These are phyloP conservation scores for Adenanthera pavonina DNA, from an alignment of 306 rosid genomes.

Conservation along the genomic window DNA sequence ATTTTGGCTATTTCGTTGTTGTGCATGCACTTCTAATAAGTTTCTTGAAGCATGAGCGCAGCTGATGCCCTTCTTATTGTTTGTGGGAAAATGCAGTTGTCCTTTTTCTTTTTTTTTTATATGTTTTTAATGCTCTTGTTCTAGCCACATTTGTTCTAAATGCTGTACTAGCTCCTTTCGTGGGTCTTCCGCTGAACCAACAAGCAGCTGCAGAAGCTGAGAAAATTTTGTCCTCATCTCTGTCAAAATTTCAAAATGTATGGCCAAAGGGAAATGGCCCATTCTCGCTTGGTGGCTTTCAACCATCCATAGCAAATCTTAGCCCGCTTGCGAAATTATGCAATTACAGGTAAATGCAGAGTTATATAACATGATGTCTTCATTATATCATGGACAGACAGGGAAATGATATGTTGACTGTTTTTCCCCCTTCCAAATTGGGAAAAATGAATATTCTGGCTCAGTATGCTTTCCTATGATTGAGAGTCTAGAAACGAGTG, in stretches of 20 bases:
- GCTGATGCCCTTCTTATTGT: slow-evolving; percentile 19
- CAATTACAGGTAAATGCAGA: slow-evolving; percentile 74
- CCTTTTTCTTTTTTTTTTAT: slow-evolving; percentile 35
- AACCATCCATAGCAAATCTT: slow-evolving; percentile 83
- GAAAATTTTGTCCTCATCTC: slow-evolving; percentile 64
- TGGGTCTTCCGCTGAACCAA: slow-evolving; percentile 62
- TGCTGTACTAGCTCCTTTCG: slow-evolving; percentile 65
- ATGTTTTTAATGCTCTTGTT: slow-evolving; percentile 38
- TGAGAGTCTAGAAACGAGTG: no score
- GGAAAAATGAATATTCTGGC: slow-evolving; percentile 29
- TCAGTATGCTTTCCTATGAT: slow-evolving; percentile 29
- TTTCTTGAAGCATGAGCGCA: slow-evolving; percentile 21
- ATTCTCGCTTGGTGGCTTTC: slow-evolving; percentile 73
- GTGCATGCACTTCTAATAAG: slow-evolving; percentile 3
- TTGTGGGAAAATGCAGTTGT: slow-evolving; percentile 28
- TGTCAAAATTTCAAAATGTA: slow-evolving; percentile 70
- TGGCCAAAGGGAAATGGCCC: slow-evolving; percentile 74
- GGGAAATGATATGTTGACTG: no score
- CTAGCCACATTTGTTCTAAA: slow-evolving; percentile 60
- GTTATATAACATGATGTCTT: slow-evolving; percentile 17
- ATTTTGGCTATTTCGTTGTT: slow-evolving; percentile 10
- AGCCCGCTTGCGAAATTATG: slow-evolving; percentile 80
- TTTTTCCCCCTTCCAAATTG: no score
- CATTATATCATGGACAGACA: no score
- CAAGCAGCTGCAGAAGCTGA: slow-evolving; percentile 78